phyloP scores from a whole-genome alignment of 768 basidiomycete genomes.

The Rhodotorula graminis region DNA sequence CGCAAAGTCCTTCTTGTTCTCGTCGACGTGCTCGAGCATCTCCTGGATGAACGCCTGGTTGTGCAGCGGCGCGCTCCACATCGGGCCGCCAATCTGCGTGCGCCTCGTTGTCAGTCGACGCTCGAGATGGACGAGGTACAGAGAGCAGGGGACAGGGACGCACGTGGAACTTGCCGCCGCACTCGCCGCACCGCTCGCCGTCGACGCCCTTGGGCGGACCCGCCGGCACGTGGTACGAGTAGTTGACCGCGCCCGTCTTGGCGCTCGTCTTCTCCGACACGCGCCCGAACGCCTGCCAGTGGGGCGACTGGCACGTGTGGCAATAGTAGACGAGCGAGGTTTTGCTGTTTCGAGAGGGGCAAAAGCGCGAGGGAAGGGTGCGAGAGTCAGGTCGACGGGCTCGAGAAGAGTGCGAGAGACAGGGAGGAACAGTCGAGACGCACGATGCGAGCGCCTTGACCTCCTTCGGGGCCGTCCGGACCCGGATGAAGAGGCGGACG shows the following conservation, averaged over 20 bases:
- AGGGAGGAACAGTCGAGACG: conserved; percentile 45
- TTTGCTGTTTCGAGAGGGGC: conserved; percentile 56
- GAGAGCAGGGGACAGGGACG: conserved; percentile 41
- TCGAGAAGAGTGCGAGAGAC: neutral
- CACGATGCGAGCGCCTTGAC: conserved; percentile 79
- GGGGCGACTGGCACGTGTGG: conserved; percentile 70
- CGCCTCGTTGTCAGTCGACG: neutral
- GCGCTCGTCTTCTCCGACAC: conserved; percentile 61
- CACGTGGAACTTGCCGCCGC: conserved; percentile 71
- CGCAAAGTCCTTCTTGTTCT: conserved; percentile 51
- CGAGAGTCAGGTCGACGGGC: too few species aligned
- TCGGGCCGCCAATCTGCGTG: conserved; percentile 82
- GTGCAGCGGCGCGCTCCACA: conserved; percentile 92
- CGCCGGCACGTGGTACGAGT: conserved; percentile 64
- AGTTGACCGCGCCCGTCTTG: conserved; percentile 55
- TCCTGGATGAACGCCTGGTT: conserved; percentile 66
- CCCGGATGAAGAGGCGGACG: conserved; percentile 79
- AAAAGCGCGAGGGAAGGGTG: neutral
- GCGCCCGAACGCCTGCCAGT: conserved; percentile 79
- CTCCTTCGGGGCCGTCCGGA: conserved; percentile 67
- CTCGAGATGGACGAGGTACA: neutral
- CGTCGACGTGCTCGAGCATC: conserved; percentile 64
- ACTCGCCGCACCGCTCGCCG: conserved; percentile 68
- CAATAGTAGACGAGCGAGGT: conserved; percentile 82
- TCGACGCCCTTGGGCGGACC: conserved; percentile 55